Base-by-base conservation (phyloP, 257 asterid species). In the Forsythia suspensa region DNA sequence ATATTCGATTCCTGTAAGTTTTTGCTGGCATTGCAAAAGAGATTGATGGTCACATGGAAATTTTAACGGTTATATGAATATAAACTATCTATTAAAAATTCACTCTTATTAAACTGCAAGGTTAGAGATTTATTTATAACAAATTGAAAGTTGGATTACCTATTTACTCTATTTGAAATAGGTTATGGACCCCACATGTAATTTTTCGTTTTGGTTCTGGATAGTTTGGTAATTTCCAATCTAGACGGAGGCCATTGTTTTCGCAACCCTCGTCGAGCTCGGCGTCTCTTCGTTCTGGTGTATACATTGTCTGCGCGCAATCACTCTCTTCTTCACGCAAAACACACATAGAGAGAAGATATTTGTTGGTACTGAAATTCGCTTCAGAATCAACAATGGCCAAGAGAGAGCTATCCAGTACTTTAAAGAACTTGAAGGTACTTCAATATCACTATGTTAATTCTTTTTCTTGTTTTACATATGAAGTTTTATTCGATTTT, bases 371-470 rank as follows among this genome's bases (percentile, higher is more conserved):
- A 20, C 68, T n/a, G 10, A 59, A 24, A 63, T 24, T 63, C 38
- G 39, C 69, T 3, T 21, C 69, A 63, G 72, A 75, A 51, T 21
- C 72, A 8, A 46, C 84, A 73, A 95, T 93, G 99, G 91, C 97
- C 71, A 95, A 93, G 86, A 90, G 94, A 76, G 97, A 91, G 88
- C 83, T 95, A 3, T 95, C 97, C 72, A 86, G 86, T 79, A 95
- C 97, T 73, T 81, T 95, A 77, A 92, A 86, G 89, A 93, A 89
- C 92, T 87, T 93, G 87, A 93, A 95, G 98, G 97, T 91, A 81
- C 79, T 20, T 63, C 13, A 63, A 65, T 20, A 36, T 1, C 43
- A 7, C 2, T 46, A 8, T 4, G 3, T 66, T 76, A 4, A 36
- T 48, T 39, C 51, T 4, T 75, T 57, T 61, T 57, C 70, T 65